Evolutionary conservation across 2,329 filamentous ascomycete genomes (phyloP).

Genomic region (Pseudopyrenochaeta lycopersici): DNA sequence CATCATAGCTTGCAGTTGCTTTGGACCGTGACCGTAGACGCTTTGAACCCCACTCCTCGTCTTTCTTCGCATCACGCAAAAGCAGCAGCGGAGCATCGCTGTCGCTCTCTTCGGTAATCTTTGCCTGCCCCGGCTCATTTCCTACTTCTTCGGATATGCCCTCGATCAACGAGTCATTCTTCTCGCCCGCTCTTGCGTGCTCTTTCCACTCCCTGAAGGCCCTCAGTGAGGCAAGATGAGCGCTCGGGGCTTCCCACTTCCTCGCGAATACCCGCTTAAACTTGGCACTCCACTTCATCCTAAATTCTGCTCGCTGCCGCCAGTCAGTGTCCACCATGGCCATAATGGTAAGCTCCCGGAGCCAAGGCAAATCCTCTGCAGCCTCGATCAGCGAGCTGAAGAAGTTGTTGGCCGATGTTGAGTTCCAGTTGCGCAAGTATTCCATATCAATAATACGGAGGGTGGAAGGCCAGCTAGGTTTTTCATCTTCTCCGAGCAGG

Average conservation of each 20-base stretch:
- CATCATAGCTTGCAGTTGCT: conserved; percentile 37
- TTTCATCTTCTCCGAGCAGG: conserved; percentile 68
- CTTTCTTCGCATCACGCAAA: conserved; percentile 21
- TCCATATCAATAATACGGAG: conserved; percentile 77
- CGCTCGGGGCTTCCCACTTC: conserved; percentile 54
- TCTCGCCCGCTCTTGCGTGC: conserved; percentile 4
- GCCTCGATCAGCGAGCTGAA: conserved; percentile 80
- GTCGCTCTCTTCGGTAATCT: conserved; percentile 25
- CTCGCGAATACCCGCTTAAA: conserved; percentile 73
- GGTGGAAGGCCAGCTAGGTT: conserved; percentile 80
- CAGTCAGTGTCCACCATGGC: conserved; percentile 81
- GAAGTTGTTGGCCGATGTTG: conserved; percentile 76
- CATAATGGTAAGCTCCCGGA: conserved; percentile 73
- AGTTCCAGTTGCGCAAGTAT: conserved; percentile 78
- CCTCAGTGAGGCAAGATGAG: conserved; percentile 53
- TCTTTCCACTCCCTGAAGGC: conserved; percentile 55
- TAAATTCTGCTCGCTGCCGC: conserved; percentile 82
- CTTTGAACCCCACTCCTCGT: conserved; percentile 40
- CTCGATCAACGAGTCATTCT: conserved; percentile 37
- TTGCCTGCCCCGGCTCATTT: conserved; percentile 1
- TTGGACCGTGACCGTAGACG: conserved; percentile 42
- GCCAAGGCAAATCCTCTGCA: conserved; percentile 69
- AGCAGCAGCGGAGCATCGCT: conserved; percentile 40
- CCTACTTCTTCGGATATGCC: conserved; percentile 15
- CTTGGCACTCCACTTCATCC: conserved; percentile 78